Base-by-base conservation (phyloP, 331 rosid genomes). In the Phaseolus coccineus region DNA sequence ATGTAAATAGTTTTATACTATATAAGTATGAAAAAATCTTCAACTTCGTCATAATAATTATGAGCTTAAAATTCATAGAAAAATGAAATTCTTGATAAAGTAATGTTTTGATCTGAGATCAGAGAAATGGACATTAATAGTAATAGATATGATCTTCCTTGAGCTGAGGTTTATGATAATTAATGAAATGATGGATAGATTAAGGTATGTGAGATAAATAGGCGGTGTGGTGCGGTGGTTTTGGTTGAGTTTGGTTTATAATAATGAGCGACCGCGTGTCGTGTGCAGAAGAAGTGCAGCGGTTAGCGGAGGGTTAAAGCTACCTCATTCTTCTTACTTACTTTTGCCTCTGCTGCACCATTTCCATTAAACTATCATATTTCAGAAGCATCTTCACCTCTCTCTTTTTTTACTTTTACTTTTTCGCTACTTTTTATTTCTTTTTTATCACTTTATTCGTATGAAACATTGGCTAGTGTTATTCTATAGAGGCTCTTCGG, bases 261-360 rank as follows among this genome's bases (percentile, higher is more conserved):
- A 79, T 9, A 14, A 68, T 56, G 64, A 59, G 31, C 15, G 10
- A 77, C 35, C 76, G 25, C 82, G 70, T 77, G 35, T 51, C 16
- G 9, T 55, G 10, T 28, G 69, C 69, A 40, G 69, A 66, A 77
- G 25, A 27, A 40, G 68, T 63, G 81, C 57, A 77, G 81, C 44
- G 33, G 58, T 55, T 40, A 16, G 25, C 55, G 74, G 64, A 64
- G 30, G 9, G 1, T 2, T 3, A 14, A 31, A 25, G 40, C 15
- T 16, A 15, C 0, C 14, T 9, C 57, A 28, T 47, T 1, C 9
- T 28, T 58, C 4, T 27, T 15, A 12, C 4, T 24, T 15, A 8
- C 9, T 72, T 4, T 27, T 12, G 40, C 3, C 3, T 66, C 9
- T 66, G 25, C 9, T 66, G 25, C 69, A 15, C 19, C 30, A 35